Evolutionary conservation across 1,284 basidiomycete genomes (phyloP), one percentile per base, ranked within the genome.

Genomic region (Thecaphora thlaspeos): DNA sequence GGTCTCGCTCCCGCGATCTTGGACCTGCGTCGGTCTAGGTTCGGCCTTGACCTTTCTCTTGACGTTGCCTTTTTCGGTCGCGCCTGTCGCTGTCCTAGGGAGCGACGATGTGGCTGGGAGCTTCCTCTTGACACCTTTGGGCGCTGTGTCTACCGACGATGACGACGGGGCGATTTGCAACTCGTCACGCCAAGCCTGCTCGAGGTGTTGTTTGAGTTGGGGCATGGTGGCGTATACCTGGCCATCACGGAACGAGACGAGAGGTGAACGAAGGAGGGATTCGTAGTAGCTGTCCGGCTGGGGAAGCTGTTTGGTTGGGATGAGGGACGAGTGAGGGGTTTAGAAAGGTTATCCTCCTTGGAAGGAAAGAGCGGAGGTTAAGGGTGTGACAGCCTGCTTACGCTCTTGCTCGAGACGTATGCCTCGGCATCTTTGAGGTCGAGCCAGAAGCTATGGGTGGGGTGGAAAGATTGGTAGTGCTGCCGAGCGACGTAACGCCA

Each of bases 391-490:
- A 65, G 43, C 5, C 48, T 9, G 23, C 45, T 49, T 4, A 26
- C 46, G 0, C 49, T 48, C 15, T 46, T 22, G 18, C 37, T 34
- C 18, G 55, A 36, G 46, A 61, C 17, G 2, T 40, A 40, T 10
- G 9, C 14, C 21, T 61, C 55, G 12, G 44, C 47, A 0, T 89
- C 85, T 32, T 84, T 82, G 4, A 95, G 80, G 48, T 86, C 84
- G 0, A 97, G 72, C 78, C 95, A 96, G 80, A 92, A 96, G 0
- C 90, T 92, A 14, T 84, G 81, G 26, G 83, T 83, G 0, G 93
- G 94, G 68, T 89, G 86, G 80, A 97, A 98, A 2, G 90, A 91
- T 76, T 94, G 91, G 81, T 91, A 91, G 71, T 97, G 73, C 51
- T 62, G 42, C n/a, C 10, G 24, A 14, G n/a, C n/a, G n/a, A 21